Evolutionary conservation across 2,329 filamentous ascomycete species (phyloP), one percentile per base, ranked within the genome.

Genomic region (Aspergillus niger): DNA sequence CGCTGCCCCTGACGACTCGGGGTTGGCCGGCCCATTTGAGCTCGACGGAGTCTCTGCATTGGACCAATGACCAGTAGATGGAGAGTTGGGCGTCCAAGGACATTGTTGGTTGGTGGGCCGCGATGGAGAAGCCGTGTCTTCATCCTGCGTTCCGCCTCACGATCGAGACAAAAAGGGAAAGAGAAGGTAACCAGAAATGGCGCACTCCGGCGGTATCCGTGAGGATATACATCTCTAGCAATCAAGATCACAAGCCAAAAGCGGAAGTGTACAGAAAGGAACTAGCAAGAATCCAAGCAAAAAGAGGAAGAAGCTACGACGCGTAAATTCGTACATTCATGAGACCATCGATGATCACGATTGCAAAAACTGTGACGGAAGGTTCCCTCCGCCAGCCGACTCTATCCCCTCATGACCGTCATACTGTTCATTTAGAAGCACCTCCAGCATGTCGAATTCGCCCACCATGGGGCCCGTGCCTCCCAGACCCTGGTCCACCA

Each of bases 391-490:
- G 15, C 57, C 58, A 8, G 41, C 51, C 17, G 60, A 50, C 24
- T 67, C 65, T 2, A 63, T 49, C 11, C 61, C 63, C 11, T 72
- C 70, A 44, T 69, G 70, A 10, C 70, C 71, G 54, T 75, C 74
- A 61, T 76, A 76, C 28, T 76, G 75, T 64, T 79, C 77, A 51
- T 79, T 79, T 26, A 79, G 70, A 13, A 81, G 69, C 5, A 80
- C 76, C 63, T 81, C 79, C n/a, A 81, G 67, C 78, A 81, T 79
- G 59, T 81, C 79, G 57, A 79, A 79, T 49, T 79, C 84, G 2
- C 83, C 85, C 13, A 88, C 78, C 73, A 86, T 85, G n/a, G 85
- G 85, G 0, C 86, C 86, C 20, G 82, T 85, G 22, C 86, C 85
- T 57, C 86, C 84, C 1, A 83, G 81, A 11, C 83, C 83, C 67